These are phyloP conservation scores for Ascomycota sp. DNA, from an alignment of 2,329 filamentous ascomycete genomes.

Conservation along the genomic window DNA sequence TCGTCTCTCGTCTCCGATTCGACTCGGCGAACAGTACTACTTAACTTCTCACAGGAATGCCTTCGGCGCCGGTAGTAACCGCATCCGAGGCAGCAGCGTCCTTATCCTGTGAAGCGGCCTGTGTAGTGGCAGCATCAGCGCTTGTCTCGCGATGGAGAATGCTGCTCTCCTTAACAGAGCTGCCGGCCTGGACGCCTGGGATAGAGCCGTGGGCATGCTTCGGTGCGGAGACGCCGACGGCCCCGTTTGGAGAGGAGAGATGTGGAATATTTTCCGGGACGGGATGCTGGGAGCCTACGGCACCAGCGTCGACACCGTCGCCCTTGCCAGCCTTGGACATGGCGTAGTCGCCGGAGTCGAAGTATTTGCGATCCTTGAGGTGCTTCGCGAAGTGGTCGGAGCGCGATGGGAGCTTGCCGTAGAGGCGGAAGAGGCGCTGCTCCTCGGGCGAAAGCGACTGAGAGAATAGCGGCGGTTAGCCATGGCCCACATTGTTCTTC, in stretches of 20 bases:
- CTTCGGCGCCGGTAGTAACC: constrained; percentile 9
- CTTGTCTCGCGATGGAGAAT: constrained; percentile 70
- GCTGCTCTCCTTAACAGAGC: constrained; percentile 79
- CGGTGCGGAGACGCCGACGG: constrained; percentile 9
- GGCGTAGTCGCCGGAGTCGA: constrained; percentile 90
- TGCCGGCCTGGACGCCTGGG: constrained; percentile 39
- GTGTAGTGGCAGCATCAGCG: constrained; percentile 25
- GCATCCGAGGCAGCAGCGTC: no score
- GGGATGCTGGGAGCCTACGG: constrained; percentile 85
- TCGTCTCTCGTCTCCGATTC: no score
- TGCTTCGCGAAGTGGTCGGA: constrained; percentile 96
- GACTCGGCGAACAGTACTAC: no score
- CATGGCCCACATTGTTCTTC: neutral
- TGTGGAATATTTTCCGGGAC: constrained; percentile 90
- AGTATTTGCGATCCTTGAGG: constrained; percentile 97
- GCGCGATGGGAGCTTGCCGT: constrained; percentile 92
- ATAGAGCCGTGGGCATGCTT: constrained; percentile 20
- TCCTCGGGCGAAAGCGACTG: constrained; percentile 87
- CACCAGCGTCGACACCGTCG: constrained; percentile 79
- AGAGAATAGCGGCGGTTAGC: neutral
- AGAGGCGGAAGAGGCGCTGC: constrained; percentile 88
- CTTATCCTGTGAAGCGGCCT: constrained; percentile 12
- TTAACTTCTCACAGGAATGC: constrained; percentile 46
- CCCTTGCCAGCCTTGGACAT: constrained; percentile 95
- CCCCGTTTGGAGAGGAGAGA: constrained; percentile 44